Base-by-base conservation (phyloP, 2,329 filamentous ascomycete species). In the Truncatella angustata region DNA sequence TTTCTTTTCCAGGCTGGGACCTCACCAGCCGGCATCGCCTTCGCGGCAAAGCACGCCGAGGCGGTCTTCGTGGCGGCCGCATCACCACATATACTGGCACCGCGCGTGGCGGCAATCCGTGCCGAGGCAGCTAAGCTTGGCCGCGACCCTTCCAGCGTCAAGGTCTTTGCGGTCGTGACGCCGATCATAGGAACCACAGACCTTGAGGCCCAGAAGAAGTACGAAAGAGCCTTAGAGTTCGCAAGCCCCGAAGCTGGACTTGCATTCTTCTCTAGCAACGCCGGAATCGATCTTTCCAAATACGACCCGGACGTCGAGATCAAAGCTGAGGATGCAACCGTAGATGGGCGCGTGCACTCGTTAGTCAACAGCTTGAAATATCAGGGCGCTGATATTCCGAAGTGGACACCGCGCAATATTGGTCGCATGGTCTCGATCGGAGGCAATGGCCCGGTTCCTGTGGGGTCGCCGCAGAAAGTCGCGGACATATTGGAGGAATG, bases 181-280 rank as follows among this genome's bases (percentile, higher is more conserved):
- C 28, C 28, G 7, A 32, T 32, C 7, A 32, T 32, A 32, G 28
- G 28, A 5, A 16, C 6, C 18, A 43, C 39, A 12, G 14, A 43
- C 4, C n/a, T 18, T 6, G 39, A 43, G 24, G 39, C 20, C 6
- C 39, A 24, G 11, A 12, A 12, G 23, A 43, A 21, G 16, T 43
- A 23, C 24, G n/a, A 43, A 24, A 24, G 24, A 12, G 39, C 39
- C 4, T 20, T 43, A 6, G 18, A 43, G 18, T 43, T 23, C 23
- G 2, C 47, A 10, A 40, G 28, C 47, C 49, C 44, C 18, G 56
- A 63, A 14, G 39, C 39, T 6, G 39, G 20, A 4, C 20, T 43
- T 6, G 39, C 39, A 12, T 43, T 43, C 28, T 49, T 12, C 16
- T 36, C 26, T 11, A 30, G 30, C 12, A 36, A 37, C 20, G 34